Conservation (phyloP, 148 eudicot genomes). For the Mesembryanthemum crystallinum region DNA sequence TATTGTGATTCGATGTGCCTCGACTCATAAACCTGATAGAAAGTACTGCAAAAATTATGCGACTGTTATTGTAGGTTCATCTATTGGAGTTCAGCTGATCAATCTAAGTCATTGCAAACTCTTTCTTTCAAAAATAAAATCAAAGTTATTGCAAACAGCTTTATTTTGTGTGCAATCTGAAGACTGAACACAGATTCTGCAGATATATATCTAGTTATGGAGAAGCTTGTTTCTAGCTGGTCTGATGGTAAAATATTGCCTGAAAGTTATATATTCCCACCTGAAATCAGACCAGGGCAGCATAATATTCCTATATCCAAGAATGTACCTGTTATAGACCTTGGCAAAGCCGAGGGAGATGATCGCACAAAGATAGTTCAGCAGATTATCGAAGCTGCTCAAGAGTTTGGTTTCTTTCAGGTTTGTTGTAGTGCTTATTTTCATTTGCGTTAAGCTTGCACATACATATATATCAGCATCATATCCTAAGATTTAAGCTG, state of each 20-base stretch:
- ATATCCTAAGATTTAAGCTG: too few relatives aligned
- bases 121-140: too few relatives aligned
- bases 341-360: background rate
- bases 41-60: too few relatives aligned
- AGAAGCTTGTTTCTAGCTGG: constrained; percentile 24
- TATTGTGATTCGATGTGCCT: too few relatives aligned
- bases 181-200: constrained; percentile 13
- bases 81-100: background rate
- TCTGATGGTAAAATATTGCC: constrained; percentile 16
- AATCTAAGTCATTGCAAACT: too few relatives aligned
- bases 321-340: constrained; percentile 19
- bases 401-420: constrained; percentile 29
- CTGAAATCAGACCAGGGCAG: constrained; percentile 23
- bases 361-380: constrained; percentile 7
- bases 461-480: too few relatives aligned
- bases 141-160: too few relatives aligned
- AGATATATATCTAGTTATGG: constrained; percentile 9
- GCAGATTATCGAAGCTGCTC: constrained; percentile 22
- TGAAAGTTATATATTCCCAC: constrained; percentile 19
- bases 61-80: too few relatives aligned
- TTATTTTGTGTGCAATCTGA: background rate
- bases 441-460: too few relatives aligned
- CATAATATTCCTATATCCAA: background rate
- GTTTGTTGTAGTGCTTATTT: constrained; percentile 9
- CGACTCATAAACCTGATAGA: too few relatives aligned